Evolutionary conservation across 495 filamentous ascomycete genomes (phyloP).

Genomic region (Aspergillus nidulans): DNA sequence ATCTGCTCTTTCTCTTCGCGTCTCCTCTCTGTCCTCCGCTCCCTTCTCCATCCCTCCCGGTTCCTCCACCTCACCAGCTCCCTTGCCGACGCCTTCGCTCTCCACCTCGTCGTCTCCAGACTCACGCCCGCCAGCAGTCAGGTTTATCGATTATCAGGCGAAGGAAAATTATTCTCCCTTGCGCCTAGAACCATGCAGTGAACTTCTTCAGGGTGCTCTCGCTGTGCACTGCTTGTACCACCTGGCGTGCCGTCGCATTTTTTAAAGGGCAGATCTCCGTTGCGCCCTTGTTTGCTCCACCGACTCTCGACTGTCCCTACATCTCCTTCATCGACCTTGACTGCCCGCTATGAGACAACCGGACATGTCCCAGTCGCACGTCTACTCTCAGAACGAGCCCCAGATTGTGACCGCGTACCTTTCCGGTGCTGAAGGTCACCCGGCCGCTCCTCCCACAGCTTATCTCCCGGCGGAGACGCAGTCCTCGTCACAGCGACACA

Average conservation of each 20-base stretch:
- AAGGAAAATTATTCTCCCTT: constrained; percentile 21
- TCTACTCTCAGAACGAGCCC: constrained; percentile 33
- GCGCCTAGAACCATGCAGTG: constrained; percentile 36
- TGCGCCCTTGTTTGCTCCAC: constrained; percentile 20
- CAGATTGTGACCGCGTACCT: constrained; percentile 22
- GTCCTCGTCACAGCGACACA: constrained; percentile 4
- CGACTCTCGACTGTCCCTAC: constrained; percentile 15
- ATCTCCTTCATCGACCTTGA: constrained; percentile 9
- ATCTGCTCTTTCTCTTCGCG: constrained; percentile 14
- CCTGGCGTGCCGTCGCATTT: constrained; percentile 24
- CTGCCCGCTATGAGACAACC: constrained; percentile 32
- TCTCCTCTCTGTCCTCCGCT: constrained; percentile 12
- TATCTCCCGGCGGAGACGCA: constrained; percentile 20
- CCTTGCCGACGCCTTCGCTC: neutral
- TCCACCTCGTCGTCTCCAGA: constrained; percentile 5
- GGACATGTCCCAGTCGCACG: constrained; percentile 42
- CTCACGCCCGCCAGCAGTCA: constrained; percentile 8
- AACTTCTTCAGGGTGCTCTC: constrained; percentile 32
- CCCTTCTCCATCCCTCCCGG: constrained; percentile 12
- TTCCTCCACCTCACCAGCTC: constrained; percentile 3
- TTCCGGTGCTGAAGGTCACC: constrained; percentile 15
- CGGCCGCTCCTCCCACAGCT: constrained; percentile 21
- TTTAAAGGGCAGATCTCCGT: constrained; percentile 15
- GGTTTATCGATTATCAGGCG: constrained; percentile 9
- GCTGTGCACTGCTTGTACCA: constrained; percentile 37